These are phyloP conservation scores for Pestalotiopsis sp. DNA, from an alignment of 2,329 filamentous ascomycete genomes.

Conservation along the genomic window DNA sequence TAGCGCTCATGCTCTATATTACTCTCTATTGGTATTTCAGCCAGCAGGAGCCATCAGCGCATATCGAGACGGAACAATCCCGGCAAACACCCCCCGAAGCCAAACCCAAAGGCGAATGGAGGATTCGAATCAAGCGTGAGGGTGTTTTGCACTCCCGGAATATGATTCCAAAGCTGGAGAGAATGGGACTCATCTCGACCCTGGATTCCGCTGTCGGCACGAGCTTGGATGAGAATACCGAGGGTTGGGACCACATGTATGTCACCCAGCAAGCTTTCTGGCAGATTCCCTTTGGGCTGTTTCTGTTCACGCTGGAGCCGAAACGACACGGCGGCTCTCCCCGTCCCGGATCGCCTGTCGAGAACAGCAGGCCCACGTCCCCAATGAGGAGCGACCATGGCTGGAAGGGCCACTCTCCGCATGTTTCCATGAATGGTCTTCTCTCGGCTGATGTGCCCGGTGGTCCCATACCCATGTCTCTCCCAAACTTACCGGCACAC, in stretches of 20 bases:
- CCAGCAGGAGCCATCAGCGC: conserved; percentile 71
- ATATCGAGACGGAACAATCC: conserved; percentile 65
- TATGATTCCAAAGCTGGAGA: conserved; percentile 85
- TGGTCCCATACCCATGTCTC: conserved; percentile 37
- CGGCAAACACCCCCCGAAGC: conserved; percentile 68
- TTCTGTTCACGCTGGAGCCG: conserved; percentile 82
- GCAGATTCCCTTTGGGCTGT: conserved; percentile 86
- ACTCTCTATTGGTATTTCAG: conserved; percentile 98
- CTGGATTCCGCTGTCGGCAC: conserved; percentile 76
- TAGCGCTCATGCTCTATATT: conserved; percentile 96
- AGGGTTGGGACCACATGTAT: conserved; percentile 81
- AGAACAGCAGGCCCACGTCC: conserved; percentile 54
- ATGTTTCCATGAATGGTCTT: conserved; percentile 27
- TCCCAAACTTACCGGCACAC: conserved; percentile 38
- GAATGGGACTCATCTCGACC: conserved; percentile 83
- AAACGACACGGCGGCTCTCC: conserved; percentile 38
- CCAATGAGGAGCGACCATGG: conserved; percentile 42
- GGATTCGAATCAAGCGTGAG: conserved; percentile 80
- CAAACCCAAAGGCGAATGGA: conserved; percentile 83
- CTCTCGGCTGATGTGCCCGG: conserved; percentile 40
- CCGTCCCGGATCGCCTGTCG: conserved; percentile 50
- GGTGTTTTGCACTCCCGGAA: conserved; percentile 86
- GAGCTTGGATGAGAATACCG: conserved; percentile 60
- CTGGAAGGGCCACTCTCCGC: conserved; percentile 27
- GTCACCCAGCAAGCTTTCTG: conserved; percentile 82